These are phyloP conservation scores for Pseudogymnoascus sp. DNA, from an alignment of 2,329 filamentous ascomycete genomes.

Conservation along the genomic window DNA sequence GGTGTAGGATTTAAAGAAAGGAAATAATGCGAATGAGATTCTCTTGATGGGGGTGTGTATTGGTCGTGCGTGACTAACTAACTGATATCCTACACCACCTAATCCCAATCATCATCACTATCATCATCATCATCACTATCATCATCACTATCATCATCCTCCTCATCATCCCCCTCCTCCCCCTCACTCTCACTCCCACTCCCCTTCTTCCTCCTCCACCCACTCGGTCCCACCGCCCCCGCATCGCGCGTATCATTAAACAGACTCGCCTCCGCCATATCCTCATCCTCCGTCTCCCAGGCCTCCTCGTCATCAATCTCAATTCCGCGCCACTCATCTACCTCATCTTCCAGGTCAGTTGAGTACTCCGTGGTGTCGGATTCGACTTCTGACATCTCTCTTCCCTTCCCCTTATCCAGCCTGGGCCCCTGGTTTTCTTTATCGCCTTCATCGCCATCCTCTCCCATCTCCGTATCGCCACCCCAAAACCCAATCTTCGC, in stretches of 20 bases:
- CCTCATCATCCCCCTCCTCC: not conserved
- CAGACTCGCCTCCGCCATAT: not conserved
- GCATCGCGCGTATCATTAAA: not conserved
- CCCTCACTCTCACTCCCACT: not conserved
- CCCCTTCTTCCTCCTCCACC: not conserved
- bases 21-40: not conserved
- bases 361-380: not conserved
- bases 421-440: too few relatives aligned
- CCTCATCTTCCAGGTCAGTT: not conserved
- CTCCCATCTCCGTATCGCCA: not conserved
- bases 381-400: not conserved
- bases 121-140: not conserved
- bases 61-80: not conserved
- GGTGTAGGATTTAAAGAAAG: not conserved
- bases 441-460: not conserved
- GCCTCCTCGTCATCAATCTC: not conserved
- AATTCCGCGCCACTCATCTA: not conserved
- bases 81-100: not conserved
- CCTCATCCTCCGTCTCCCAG: slow-evolving; percentile 6
- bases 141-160: not conserved
- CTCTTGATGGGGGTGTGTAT: not conserved
- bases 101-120: not conserved
- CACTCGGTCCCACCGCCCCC: not conserved
- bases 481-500: not conserved
- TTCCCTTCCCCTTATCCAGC: not conserved